Percentiles rank a stretch among this genome's conserved stretches.
These are phyloP conservation scores for Penicillium bialowiezense DNA, from an alignment of 495 filamentous ascomycete genomes.

Conservation along the genomic window DNA sequence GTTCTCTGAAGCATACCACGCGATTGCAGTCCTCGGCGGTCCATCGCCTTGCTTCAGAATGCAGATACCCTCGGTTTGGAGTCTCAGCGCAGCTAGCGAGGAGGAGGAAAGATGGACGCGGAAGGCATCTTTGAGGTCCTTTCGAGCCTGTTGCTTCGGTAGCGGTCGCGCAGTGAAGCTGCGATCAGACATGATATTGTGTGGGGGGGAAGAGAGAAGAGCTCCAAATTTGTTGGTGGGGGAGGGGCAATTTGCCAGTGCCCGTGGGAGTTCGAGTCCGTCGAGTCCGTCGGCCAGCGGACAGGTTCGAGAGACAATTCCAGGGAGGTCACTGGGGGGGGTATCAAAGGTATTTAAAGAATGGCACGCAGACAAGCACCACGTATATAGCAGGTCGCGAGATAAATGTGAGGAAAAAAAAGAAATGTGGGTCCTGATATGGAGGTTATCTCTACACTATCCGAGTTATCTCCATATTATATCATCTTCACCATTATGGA, in stretches of 20 bases:
- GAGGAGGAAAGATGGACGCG: conserved; percentile 66
- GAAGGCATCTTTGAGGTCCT: conserved; percentile 58
- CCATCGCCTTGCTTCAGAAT: conserved; percentile 45
- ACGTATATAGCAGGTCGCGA: too few species aligned
- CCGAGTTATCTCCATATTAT: too few species aligned
- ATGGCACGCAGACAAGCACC: too few species aligned
- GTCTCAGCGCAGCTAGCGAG: conserved; percentile 56
- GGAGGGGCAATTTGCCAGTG: not conserved
- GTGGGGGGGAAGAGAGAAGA: not conserved
- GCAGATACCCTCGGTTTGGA: conserved; percentile 59
- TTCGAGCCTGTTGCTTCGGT: conserved; percentile 43
- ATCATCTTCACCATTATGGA: too few species aligned
- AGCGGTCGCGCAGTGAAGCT: conserved; percentile 54
- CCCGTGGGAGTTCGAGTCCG: too few species aligned
- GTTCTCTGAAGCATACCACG: conserved; percentile 63
- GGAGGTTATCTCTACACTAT: not conserved
- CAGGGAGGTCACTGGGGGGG: not conserved
- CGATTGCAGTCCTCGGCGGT: conserved; percentile 54
- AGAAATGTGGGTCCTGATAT: not conserved
- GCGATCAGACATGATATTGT: conserved; percentile 38
- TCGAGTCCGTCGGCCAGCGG: too few species aligned
- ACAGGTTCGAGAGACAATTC: too few species aligned
- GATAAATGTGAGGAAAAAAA: not conserved
- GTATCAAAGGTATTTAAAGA: not conserved
- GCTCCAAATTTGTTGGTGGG: not conserved